Base-by-base conservation (phyloP, 1,284 basidiomycete genomes). In the Phylloporus sp. region DNA sequence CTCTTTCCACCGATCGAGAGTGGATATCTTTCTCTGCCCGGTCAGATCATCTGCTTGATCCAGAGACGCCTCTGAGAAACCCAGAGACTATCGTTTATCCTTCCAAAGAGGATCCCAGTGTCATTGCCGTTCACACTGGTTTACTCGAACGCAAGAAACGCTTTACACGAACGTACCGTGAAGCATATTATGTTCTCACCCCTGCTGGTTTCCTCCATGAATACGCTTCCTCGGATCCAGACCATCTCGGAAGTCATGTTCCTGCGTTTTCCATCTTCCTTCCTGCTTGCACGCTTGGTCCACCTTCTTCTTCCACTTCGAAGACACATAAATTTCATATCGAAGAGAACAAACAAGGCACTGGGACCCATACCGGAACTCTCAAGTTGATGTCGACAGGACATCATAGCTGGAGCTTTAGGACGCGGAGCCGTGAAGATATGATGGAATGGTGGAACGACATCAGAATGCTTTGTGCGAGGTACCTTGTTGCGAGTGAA, bases 381-480 rank as follows among this genome's bases (percentile, higher is more conserved):
- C 69, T 75, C 77, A 85, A 69, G 75, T 72, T 82, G 29, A 79
- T 81, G 47, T 71, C 83, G 49, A 79, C 85, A 58, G 75, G 85
- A 67, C 82, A 87, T 68, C 88, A 90, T 74, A 95, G 95, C 32
- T 99, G 94, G 91, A 95, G 91, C 59, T 99, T 99, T 88, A 89
- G 96, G 63, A 89, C 94, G 57, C 86, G 97, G 71, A 93, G 90
- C 72, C 91, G 95, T 77, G 97, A 99, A 73, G 97, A 98, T 78
- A 96, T 99, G 94, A 97, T 99, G 95, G 97, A 99, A 83, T 98
- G 98, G 94, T 99, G 98, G 97, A 99, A 99, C 81, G 98, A 99
- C 81, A 87, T 98, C 65, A 87, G 96, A 75, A 98, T 99, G 95
- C 86, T 99, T 67, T 97, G 95, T 78, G 96, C 97, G 68, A 86